Evolutionary conservation across 768 basidiomycete genomes (phyloP).

Genomic region (Suillus alpinus): DNA sequence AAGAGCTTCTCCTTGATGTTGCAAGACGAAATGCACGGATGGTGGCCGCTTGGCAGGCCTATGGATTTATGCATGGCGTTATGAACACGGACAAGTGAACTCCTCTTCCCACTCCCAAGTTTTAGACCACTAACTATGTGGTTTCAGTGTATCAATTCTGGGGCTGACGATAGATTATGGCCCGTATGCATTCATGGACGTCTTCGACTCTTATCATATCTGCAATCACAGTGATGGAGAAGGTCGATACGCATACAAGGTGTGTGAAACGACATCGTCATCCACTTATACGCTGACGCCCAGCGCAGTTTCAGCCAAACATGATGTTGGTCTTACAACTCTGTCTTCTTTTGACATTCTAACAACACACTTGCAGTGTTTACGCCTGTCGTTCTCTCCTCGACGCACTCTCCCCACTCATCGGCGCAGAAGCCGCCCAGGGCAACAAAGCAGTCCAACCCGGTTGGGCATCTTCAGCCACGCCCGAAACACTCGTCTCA

Average conservation of each 20-base stretch:
- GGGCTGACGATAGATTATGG: slow-evolving; percentile 82
- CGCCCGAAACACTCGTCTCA: slow-evolving; percentile 51
- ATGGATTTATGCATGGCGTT: slow-evolving; percentile 94
- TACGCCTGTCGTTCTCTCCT: slow-evolving; percentile 80
- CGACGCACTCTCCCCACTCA: slow-evolving; percentile 76
- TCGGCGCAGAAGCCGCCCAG: slow-evolving; percentile 73
- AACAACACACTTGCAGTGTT: slow-evolving; percentile 40
- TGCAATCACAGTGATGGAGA: slow-evolving; percentile 87
- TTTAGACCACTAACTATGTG: slow-evolving; percentile 9
- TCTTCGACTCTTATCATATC: slow-evolving; percentile 80
- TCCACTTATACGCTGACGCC: slow-evolving; percentile 4
- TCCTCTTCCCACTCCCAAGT: background rate
- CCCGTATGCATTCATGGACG: slow-evolving; percentile 94
- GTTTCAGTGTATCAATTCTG: slow-evolving; percentile 63
- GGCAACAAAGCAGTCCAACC: slow-evolving; percentile 43
- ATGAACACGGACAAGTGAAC: slow-evolving; percentile 94
- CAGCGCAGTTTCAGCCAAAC: slow-evolving; percentile 60
- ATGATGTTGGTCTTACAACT: slow-evolving; percentile 59
- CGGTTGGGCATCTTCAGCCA: slow-evolving; percentile 63
- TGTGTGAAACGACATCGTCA: slow-evolving; percentile 16
- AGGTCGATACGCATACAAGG: slow-evolving; percentile 74
- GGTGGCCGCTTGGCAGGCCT: slow-evolving; percentile 95
- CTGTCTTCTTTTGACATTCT: background rate
- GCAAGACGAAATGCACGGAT: slow-evolving; percentile 85
- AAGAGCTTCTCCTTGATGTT: slow-evolving; percentile 70